Evolutionary conservation across 2,329 filamentous ascomycete species (phyloP).

Genomic region (Diaporthe vaccinii): DNA sequence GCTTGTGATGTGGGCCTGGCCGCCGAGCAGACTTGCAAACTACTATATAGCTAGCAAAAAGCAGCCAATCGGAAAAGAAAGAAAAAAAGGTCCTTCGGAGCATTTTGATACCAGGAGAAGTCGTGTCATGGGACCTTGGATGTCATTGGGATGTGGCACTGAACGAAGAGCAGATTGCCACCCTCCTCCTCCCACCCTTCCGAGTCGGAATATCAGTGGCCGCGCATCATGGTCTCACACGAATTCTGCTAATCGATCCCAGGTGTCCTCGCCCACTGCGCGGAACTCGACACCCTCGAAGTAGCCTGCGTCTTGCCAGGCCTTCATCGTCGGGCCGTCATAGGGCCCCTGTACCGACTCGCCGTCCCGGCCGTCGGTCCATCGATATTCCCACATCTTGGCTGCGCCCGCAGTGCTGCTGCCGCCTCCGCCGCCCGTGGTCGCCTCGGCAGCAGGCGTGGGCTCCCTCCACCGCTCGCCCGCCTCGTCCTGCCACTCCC

Average conservation of each 20-base stretch:
- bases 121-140: neutral
- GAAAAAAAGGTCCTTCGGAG: too few relatives aligned
- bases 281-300: slow-evolving; percentile 92
- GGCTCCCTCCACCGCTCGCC: slow-evolving; percentile 83
- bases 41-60: neutral
- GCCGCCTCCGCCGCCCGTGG: slow-evolving; percentile 38
- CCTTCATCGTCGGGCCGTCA: slow-evolving; percentile 86
- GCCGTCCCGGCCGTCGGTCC: slow-evolving; percentile 88
- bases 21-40: neutral
- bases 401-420: slow-evolving; percentile 28
- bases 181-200: neutral
- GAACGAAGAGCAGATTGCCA: neutral
- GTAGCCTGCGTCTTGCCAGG: slow-evolving; percentile 93
- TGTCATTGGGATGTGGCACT: neutral
- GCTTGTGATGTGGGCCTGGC: neutral
- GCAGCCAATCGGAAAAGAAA: neutral
- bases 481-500: slow-evolving; percentile 87
- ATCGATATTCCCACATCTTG: slow-evolving; percentile 89
- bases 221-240: slow-evolving; percentile 2
- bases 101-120: neutral
- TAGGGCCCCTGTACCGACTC: slow-evolving; percentile 88
- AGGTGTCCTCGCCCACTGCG: slow-evolving; percentile 66
- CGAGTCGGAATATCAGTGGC: neutral
- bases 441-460: slow-evolving; percentile 46
- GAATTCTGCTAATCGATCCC: slow-evolving; percentile 60